Evolutionary conservation across 805 yeast species (phyloP).

Genomic region (Candida sphagnicola): DNA sequence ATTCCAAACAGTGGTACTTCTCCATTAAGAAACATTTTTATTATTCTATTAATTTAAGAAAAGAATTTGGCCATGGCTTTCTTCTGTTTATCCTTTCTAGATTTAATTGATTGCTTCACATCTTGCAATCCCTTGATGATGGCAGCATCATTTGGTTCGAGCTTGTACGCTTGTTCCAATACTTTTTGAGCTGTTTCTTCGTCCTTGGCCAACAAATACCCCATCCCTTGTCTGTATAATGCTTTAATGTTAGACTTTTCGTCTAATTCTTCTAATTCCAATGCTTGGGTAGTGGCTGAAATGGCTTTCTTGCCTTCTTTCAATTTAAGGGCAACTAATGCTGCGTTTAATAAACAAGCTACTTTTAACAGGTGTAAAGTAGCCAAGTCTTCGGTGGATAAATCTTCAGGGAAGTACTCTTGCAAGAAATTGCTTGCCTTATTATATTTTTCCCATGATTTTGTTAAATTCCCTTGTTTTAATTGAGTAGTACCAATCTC

Average conservation of each 20-base stretch:
- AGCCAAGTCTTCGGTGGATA: slow-evolving; percentile 50
- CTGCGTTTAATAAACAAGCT: slow-evolving; percentile 66
- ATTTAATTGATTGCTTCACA: slow-evolving; percentile 48
- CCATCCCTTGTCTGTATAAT: slow-evolving; percentile 78
- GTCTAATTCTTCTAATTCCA: slow-evolving; percentile 55
- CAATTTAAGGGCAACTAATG: slow-evolving; percentile 68
- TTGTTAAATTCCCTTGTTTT: slow-evolving; percentile 55
- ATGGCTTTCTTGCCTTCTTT: slow-evolving; percentile 52
- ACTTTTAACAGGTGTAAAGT: slow-evolving; percentile 52
- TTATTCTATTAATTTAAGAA: slow-evolving; percentile 9
- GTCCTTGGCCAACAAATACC: slow-evolving; percentile 58
- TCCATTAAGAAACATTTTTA: too few relatives aligned
- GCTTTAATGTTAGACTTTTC: slow-evolving; percentile 81
- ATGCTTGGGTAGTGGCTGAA: slow-evolving; percentile 60
- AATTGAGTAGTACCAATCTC: slow-evolving; percentile 73
- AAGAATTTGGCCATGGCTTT: slow-evolving; percentile 74
- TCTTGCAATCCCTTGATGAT: slow-evolving; percentile 61
- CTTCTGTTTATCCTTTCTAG: slow-evolving; percentile 63
- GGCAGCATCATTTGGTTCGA: slow-evolving; percentile 70
- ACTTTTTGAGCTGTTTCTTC: slow-evolving; percentile 67
- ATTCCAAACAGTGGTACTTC: too few relatives aligned
- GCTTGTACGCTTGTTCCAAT: slow-evolving; percentile 58
- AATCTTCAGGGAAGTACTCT: slow-evolving; percentile 71
- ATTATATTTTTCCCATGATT: slow-evolving; percentile 63
- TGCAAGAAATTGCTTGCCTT: slow-evolving; percentile 69